Conservation (phyloP, 2,329 filamentous ascomycete species). For the Rhexocercosporidium sp. region DNA sequence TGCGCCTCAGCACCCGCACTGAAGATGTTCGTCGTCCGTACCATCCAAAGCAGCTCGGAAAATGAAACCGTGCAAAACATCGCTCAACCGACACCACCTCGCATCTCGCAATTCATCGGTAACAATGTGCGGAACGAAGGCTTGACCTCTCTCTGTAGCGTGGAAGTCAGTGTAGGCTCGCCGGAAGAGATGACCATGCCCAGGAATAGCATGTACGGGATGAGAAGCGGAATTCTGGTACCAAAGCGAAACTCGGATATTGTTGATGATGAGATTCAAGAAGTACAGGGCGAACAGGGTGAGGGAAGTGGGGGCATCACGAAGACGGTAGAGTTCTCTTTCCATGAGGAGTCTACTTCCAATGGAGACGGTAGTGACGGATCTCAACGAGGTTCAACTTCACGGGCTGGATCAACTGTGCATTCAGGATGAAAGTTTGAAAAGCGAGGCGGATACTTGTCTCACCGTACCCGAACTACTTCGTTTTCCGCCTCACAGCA, state of each 20-base stretch:
- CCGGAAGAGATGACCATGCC: not conserved
- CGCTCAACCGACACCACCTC: not conserved
- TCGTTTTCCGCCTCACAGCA: conserved; percentile 2
- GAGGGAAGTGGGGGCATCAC: not conserved
- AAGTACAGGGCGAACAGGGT: not conserved
- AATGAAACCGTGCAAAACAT: not conserved
- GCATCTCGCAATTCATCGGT: not conserved
- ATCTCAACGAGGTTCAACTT: not conserved
- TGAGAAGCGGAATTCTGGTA: not conserved
- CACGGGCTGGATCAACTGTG: not conserved
- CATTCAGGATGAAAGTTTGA: not conserved
- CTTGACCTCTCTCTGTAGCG: not conserved
- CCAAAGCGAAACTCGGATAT: not conserved
- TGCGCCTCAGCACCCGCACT: conserved; percentile 19
- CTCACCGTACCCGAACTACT: not conserved
- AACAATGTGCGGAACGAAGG: not conserved
- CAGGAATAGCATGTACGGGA: not conserved
- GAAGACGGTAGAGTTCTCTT: conserved; percentile 10
- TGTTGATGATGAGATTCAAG: not conserved
- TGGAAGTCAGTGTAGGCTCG: not conserved
- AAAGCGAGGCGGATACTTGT: not conserved
- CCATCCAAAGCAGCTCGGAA: not conserved
- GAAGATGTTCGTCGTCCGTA: conserved; percentile 15
- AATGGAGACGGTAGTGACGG: not conserved
- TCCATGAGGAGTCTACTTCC: conserved; percentile 1